Evolutionary conservation across 345 rosid genomes (phyloP).

Genomic region (Euphorbia tirucalli): DNA sequence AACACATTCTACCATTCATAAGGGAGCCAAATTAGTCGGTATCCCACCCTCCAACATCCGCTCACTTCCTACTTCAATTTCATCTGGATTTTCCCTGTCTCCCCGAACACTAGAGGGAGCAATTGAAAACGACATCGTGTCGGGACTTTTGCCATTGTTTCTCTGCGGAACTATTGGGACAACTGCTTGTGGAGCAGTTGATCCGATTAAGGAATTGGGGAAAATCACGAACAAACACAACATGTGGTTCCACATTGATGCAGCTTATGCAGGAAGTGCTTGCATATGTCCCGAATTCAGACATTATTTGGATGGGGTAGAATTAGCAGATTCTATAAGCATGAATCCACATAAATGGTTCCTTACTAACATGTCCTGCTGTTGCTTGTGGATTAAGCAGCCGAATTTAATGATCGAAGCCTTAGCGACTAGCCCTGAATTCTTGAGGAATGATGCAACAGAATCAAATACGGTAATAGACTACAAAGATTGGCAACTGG

Average conservation of each 20-base stretch:
- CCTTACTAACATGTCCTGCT: constrained; percentile 27
- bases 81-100: constrained; percentile 25
- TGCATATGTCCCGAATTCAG: too few relatives aligned
- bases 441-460: constrained; percentile 11
- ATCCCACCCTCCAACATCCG: constrained; percentile 24
- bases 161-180: constrained; percentile 23
- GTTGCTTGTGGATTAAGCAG: constrained; percentile 21
- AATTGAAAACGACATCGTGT: constrained; percentile 20
- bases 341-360: constrained; percentile 22
- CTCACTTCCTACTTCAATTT: constrained; percentile 15
- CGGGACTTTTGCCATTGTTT: constrained; percentile 27
- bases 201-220: constrained; percentile 16
- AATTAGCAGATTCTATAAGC: too few relatives aligned
- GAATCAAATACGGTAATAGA: constrained; percentile 17
- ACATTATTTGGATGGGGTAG: too few relatives aligned
- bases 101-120: constrained; percentile 7
- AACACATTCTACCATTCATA: constrained; percentile 19
- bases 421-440: constrained; percentile 12
- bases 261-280: constrained; percentile 16
- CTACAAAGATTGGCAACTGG: constrained; percentile 40
- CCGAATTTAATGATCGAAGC: constrained; percentile 9
- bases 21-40: constrained; percentile 21
- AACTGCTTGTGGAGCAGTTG: constrained; percentile 21
- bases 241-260: constrained; percentile 37
- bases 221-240: constrained; percentile 18